Conservation (phyloP, 352 stramenopile species). For the Thraustotheca clavata region DNA sequence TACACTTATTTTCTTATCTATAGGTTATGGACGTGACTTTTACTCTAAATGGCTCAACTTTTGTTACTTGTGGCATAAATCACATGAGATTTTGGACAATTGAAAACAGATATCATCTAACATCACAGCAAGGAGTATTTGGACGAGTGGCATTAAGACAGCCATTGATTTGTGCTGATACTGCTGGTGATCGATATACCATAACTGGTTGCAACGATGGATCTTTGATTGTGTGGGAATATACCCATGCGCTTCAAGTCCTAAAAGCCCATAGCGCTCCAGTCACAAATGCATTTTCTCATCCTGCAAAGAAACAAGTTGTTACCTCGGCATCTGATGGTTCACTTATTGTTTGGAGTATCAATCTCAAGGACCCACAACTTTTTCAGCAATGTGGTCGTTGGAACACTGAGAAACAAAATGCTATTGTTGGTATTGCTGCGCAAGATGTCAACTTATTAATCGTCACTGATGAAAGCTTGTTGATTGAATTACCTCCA, state of each 20-base stretch:
- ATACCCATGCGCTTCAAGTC: not conserved
- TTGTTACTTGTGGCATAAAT: constrained; percentile 17
- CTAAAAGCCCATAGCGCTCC: not conserved
- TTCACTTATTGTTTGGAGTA: constrained; percentile 7
- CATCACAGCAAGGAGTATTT: constrained; percentile 18
- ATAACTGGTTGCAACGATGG: constrained; percentile 7
- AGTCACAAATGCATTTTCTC: constrained; percentile 6
- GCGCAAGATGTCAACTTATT: not conserved
- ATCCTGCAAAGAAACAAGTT: not conserved
- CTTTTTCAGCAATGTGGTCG: not conserved
- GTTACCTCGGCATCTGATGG: constrained; percentile 12
- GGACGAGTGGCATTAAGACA: constrained; percentile 1
- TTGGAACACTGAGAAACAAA: not conserved
- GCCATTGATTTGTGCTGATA: not conserved
- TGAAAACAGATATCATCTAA: constrained; percentile 11
- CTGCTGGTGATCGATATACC: not conserved
- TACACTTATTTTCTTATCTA: not conserved
- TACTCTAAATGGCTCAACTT: not conserved
- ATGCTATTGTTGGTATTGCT: not conserved
- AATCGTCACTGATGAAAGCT: constrained; percentile 11
- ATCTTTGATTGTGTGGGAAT: constrained; percentile 13
- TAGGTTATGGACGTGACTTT: constrained; percentile 7
- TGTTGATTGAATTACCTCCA: not conserved
- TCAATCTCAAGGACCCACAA: not conserved
- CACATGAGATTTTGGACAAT: constrained; percentile 18